These are phyloP conservation scores for Beauveria rudraprayagi DNA, from an alignment of 2,329 filamentous ascomycete species.

Conservation along the genomic window DNA sequence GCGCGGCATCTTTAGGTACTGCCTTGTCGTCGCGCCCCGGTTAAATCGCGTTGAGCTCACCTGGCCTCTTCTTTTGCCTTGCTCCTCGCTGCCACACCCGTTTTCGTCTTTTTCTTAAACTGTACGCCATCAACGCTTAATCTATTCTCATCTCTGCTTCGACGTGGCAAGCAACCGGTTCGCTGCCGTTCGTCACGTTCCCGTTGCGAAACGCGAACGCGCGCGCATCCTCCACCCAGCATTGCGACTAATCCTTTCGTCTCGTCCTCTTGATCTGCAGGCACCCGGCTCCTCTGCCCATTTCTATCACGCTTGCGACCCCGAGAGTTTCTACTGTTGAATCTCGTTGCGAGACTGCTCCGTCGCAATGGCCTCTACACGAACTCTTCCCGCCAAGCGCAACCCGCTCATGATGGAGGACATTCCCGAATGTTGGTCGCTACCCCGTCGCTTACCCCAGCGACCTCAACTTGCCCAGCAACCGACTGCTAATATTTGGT, in stretches of 20 bases:
- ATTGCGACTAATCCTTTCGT: background rate
- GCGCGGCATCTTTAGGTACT: background rate
- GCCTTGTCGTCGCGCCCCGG: background rate
- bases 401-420: conserved; percentile 57
- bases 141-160: background rate
- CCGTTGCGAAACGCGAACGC: background rate
- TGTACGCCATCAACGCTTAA: background rate
- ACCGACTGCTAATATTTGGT: background rate
- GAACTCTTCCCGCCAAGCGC: conserved; percentile 46
- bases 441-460: conserved; percentile 14
- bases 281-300: background rate
- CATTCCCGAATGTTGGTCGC: conserved; percentile 34
- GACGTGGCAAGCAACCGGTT: background rate
- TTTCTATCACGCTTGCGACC: background rate
- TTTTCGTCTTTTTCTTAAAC: background rate
- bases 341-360: background rate
- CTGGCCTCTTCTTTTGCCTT: background rate
- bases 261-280: background rate
- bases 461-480: conserved; percentile 12
- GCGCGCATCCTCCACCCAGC: background rate
- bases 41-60: conserved; percentile 4
- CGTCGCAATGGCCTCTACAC: conserved; percentile 7
- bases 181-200: background rate
- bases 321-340: background rate
- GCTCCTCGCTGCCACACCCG: background rate